Conservation (phyloP, 148 eudicot genomes). For the Gaultheria prostrata region DNA sequence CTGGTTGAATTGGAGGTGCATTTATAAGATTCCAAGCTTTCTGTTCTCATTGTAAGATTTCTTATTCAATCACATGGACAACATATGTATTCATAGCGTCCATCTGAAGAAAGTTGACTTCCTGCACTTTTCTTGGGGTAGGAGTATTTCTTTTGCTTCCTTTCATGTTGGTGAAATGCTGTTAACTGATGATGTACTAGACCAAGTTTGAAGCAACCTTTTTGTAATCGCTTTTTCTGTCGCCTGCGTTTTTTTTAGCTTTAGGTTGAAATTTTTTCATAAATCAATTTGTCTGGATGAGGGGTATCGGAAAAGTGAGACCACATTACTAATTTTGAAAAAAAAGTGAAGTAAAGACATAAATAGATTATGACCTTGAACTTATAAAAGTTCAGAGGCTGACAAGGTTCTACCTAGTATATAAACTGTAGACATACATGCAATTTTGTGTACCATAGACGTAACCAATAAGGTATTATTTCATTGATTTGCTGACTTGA, state of each 20-base stretch:
- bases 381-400: background rate
- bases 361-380: conserved; percentile 1
- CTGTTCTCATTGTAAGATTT: background rate
- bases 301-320: no score
- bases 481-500: background rate
- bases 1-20: background rate
- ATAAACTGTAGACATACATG: background rate
- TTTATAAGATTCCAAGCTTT: background rate
- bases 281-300: no score
- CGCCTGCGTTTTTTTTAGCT: background rate
- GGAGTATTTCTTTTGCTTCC: background rate
- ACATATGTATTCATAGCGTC: background rate
- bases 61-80: background rate
- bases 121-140: background rate
- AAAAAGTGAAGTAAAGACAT: background rate
- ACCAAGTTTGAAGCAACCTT: background rate
- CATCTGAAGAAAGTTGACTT: background rate
- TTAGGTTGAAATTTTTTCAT: no score
- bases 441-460: background rate
- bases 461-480: background rate
- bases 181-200: background rate
- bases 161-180: background rate
- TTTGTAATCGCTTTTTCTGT: background rate
- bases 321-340: no score
- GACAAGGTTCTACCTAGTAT: background rate